A percentile compares a stretch with the other conserved stretches of the same genome.
phyloP scores from a whole-genome alignment of 148 eudicot genomes.

The Rhododendron simsii region DNA sequence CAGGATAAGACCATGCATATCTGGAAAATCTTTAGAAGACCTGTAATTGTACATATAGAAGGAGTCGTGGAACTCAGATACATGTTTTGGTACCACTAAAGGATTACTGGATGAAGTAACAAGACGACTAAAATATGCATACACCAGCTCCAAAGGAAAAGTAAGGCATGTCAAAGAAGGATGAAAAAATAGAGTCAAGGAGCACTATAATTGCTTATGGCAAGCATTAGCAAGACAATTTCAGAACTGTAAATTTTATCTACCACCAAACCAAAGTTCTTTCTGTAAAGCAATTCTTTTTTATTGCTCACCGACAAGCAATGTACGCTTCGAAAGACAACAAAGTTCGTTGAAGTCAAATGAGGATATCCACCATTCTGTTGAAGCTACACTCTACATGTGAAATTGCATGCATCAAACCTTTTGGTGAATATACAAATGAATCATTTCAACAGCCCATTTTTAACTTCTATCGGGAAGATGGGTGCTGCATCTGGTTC shows the following conservation, averaged over 20 bases:
- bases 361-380: neutral
- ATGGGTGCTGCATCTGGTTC: neutral
- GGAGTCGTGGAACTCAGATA: conserved; percentile 36
- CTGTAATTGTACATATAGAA: conserved; percentile 73
- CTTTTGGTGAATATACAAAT: neutral
- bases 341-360: neutral
- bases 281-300: neutral
- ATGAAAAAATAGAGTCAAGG: neutral
- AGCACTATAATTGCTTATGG: neutral
- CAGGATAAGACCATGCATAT: conserved; percentile 83
- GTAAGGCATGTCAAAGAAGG: neutral
- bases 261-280: neutral
- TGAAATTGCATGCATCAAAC: neutral
- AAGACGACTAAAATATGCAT: neutral
- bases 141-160: neutral
- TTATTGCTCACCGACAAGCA: neutral
- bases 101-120: neutral
- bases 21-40: conserved; percentile 82
- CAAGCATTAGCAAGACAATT: neutral
- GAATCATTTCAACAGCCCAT: neutral
- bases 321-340: neutral
- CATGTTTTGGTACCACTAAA: conserved; percentile 10
- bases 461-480: neutral
- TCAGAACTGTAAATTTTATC: neutral
- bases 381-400: neutral